Evolutionary conservation across 1,139 yeast genomes (phyloP), one percentile per base, ranked within the genome.

Genomic region (Lodderomyces jiufengensis): DNA sequence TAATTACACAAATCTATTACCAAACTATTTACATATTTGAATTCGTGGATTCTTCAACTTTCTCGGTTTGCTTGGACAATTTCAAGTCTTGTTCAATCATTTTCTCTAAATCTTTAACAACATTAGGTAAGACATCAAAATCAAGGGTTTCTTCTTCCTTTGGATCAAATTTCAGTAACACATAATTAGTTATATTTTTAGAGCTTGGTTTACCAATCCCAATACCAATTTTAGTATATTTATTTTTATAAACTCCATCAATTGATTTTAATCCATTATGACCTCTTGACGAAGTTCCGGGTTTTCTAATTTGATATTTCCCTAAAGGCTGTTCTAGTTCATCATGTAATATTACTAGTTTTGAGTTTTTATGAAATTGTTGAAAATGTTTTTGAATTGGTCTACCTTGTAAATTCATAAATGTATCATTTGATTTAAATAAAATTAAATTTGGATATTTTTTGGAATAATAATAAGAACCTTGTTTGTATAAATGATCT

Each of bases 251-350:
- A 16, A 43, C 38, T 12, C 54, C 50, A 33, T 70, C 71, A 12
- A 85, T 70, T 26, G 82, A 75, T 44, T 73, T 68, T 30, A 87
- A 63, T 0, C 96, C 96, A 52, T 85, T 86, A 50, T 87, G 96
- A 0, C 95, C 95, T 39, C 87, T 60, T 9, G 78, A 70, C 40
- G 85, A 74, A 6, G 82, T 64, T 2, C 72, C 73, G 14, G 73
- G 78, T 24, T 59, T 65, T 36, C 85, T 63, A 8, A 82, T 54
- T 48, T 81, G 83, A 16, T 77, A 61, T 37, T 74, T 71, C 0
- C 96, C 96, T 4, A 80, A 46, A 1, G 73, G 73, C 9, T 80
- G 54, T 42, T 79, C 82, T 26, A 86, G 57, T 46, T 87, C 95
- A 53, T 87, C 96, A 52, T 85, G 94, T 1, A 86, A 50, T 1